Percentiles rank a stretch among this genome's conserved stretches.
Conservation (phyloP, 1,284 basidiomycete species). For the Trametes hirsuta region DNA sequence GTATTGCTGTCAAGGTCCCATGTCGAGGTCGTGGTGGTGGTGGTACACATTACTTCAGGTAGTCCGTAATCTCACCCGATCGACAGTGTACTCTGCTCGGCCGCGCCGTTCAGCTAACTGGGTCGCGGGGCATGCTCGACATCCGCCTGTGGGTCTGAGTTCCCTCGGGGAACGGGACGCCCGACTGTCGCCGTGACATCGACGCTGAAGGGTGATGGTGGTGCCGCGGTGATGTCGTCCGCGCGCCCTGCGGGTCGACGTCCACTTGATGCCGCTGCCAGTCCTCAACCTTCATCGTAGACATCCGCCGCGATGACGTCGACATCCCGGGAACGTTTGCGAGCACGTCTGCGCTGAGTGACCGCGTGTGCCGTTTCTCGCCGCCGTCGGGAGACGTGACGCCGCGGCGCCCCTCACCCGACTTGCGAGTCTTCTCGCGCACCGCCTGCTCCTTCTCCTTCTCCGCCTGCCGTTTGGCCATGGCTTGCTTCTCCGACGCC, state of each 20-base stretch:
- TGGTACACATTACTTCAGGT: slow-evolving; percentile 22
- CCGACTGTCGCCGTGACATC: slow-evolving; percentile 28
- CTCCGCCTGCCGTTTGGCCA: slow-evolving; percentile 71
- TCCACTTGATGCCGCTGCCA: slow-evolving; percentile 74
- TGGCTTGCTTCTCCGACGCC: slow-evolving; percentile 67
- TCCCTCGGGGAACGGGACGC: slow-evolving; percentile 41
- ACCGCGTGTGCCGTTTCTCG: slow-evolving; percentile 47
- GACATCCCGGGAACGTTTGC: slow-evolving; percentile 42
- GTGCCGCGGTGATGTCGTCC: slow-evolving; percentile 6
- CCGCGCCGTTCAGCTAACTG: slow-evolving; percentile 17
- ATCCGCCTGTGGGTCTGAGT: slow-evolving; percentile 30
- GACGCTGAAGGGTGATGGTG: slow-evolving; percentile 30
- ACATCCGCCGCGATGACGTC: slow-evolving; percentile 63
- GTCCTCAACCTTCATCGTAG: slow-evolving; percentile 79
- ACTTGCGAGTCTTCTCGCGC: slow-evolving; percentile 50
- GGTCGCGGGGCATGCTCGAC: slow-evolving; percentile 31
- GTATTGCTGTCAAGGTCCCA: neutral
- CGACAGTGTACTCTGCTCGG: neutral
- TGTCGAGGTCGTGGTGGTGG: slow-evolving; percentile 3
- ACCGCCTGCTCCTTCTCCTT: slow-evolving; percentile 56
- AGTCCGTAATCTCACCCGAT: slow-evolving; percentile 21
- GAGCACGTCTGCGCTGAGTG: slow-evolving; percentile 63
- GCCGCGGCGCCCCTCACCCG: slow-evolving; percentile 36
- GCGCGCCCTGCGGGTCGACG: slow-evolving; percentile 34
- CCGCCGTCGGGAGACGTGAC: slow-evolving; percentile 5